phyloP scores from a whole-genome alignment of 345 rosid species.

The Sonneratia alba region DNA sequence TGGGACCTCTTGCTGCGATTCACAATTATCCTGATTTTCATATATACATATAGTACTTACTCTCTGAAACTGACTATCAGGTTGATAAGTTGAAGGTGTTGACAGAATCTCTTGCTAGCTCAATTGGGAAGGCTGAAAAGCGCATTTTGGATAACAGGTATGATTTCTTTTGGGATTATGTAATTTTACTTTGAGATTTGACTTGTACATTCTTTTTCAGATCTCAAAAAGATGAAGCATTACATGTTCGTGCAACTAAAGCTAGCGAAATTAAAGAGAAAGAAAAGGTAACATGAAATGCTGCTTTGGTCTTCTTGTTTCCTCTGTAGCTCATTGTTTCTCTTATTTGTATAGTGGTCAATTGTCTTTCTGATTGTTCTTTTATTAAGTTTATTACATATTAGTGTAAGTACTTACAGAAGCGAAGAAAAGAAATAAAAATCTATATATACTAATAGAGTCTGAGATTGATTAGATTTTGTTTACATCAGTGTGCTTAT shows the following conservation, averaged over 20 bases:
- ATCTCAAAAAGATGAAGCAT: slow-evolving; percentile 67
- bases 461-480: background rate
- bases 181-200: background rate
- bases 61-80: slow-evolving; percentile 21
- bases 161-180: background rate
- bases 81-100: slow-evolving; percentile 88
- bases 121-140: slow-evolving; percentile 73
- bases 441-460: too few species aligned
- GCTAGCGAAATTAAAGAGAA: slow-evolving; percentile 67
- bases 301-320: background rate
- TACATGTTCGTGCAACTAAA: slow-evolving; percentile 73
- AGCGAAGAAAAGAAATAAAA: too few species aligned
- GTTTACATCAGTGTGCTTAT: background rate
- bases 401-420: too few species aligned
- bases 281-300: slow-evolving; percentile 46
- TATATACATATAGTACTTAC: background rate
- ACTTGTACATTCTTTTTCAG: background rate
- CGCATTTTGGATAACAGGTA: slow-evolving; percentile 81
- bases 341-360: background rate
- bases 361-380: background rate
- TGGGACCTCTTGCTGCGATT: background rate
- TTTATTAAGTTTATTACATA: too few species aligned
- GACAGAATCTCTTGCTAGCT: slow-evolving; percentile 78
- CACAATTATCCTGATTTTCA: background rate
- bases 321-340: background rate